These are phyloP conservation scores for Melastoma candidum DNA, from an alignment of 441 rosid genomes.

Conservation along the genomic window DNA sequence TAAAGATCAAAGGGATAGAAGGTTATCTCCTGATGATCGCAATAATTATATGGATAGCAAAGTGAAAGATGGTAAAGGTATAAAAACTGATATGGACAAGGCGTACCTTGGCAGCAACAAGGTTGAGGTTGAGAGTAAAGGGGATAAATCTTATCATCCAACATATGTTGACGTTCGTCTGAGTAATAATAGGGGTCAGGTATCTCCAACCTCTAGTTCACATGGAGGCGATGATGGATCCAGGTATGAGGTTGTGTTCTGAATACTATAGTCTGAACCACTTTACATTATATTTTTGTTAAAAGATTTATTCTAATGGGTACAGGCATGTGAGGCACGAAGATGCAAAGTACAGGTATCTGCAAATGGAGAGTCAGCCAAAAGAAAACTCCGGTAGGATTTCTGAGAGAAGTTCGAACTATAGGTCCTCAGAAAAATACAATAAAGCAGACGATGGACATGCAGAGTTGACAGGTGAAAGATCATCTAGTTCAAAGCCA, in stretches of 20 bases:
- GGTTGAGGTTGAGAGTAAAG: conserved; percentile 51
- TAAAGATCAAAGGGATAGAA: conserved; percentile 60
- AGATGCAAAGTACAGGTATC: conserved; percentile 39
- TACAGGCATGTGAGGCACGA: conserved; percentile 50
- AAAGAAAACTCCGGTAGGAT: conserved; percentile 46
- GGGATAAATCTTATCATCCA: conserved; percentile 61
- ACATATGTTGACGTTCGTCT: conserved; percentile 26
- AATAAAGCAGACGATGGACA: conserved; percentile 57
- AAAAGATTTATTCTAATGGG: neutral
- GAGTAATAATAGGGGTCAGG: conserved; percentile 29
- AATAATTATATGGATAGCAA: conserved; percentile 47
- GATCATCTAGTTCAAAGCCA: conserved; percentile 67
- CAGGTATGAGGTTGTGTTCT: conserved; percentile 36
- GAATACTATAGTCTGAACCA: neutral
- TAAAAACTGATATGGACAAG: conserved; percentile 36
- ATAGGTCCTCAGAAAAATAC: conserved; percentile 50
- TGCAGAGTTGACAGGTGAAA: conserved; percentile 59
- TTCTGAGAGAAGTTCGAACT: conserved; percentile 51
- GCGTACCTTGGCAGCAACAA: conserved; percentile 37
- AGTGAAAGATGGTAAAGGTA: conserved; percentile 31
- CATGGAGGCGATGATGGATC: conserved; percentile 58
- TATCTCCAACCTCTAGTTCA: conserved; percentile 53
- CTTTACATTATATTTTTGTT: neutral
- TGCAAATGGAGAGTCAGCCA: conserved; percentile 36
- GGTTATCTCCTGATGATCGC: conserved; percentile 64